Evolutionary conservation across 116 monocot genomes (phyloP).

Genomic region (Iris pallida): DNA sequence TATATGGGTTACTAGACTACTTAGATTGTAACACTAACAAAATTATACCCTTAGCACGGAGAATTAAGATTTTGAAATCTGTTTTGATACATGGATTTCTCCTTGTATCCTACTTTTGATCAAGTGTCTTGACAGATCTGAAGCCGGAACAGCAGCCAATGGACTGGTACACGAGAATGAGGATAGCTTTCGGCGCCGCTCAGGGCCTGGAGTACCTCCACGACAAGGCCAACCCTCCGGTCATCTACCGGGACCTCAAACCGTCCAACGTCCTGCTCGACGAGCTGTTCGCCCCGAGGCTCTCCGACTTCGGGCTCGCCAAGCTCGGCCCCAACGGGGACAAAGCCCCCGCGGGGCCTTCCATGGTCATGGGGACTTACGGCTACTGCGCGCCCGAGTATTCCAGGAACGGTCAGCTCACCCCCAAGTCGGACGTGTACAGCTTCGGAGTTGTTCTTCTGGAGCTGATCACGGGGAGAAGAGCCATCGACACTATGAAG

Average conservation of each 20-base stretch:
- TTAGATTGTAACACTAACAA: no score
- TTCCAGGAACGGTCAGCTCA: constrained; percentile 33
- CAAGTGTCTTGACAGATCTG: constrained; percentile 22
- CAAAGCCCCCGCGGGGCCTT: constrained; percentile 25
- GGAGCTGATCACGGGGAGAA: constrained; percentile 45
- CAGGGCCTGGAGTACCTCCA: constrained; percentile 47
- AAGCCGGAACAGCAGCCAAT: constrained; percentile 28
- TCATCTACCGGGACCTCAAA: constrained; percentile 55
- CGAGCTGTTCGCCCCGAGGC: constrained; percentile 27
- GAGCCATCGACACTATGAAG: constrained; percentile 30
- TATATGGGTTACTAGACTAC: no score
- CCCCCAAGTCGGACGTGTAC: constrained; percentile 47
- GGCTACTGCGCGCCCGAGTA: constrained; percentile 51
- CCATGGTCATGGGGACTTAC: constrained; percentile 53
- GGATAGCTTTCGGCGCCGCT: constrained; percentile 40
- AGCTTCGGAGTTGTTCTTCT: constrained; percentile 59
- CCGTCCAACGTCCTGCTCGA: constrained; percentile 45
- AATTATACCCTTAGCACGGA: no score
- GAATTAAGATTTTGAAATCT: no score
- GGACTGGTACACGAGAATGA: constrained; percentile 44
- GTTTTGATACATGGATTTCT: no score
- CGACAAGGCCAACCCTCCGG: constrained; percentile 44
- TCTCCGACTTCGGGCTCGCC: constrained; percentile 51
- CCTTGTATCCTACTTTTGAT: no score
- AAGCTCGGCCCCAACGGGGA: constrained; percentile 40